Base-by-base conservation (phyloP, 164 flowering plant species). In the Chloranthus sessilifolius region DNA sequence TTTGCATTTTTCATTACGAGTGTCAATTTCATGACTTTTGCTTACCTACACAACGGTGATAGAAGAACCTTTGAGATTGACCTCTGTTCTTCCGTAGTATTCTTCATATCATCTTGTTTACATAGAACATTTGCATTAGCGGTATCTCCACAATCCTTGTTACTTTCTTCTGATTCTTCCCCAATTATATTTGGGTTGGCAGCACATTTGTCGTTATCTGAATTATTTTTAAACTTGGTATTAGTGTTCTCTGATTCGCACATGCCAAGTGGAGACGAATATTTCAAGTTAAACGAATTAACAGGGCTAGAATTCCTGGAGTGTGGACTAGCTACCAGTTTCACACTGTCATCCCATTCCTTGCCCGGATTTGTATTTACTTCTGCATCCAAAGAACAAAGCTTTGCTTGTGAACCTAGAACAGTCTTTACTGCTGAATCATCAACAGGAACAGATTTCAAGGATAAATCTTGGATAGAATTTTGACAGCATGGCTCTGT, bases 41-140 rank as follows among this genome's bases (percentile, higher is more conserved):
- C 66, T 64, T 22, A 76, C 85, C 76, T 72, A 25, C 45, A 50
- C 36, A 50, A 39, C 23, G 63, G 58, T 36, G 50, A 52, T 45
- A 46, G 26, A 5, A 36, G 61, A 59, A 39, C 56, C 35, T 56
- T 43, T 22, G 63, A 25, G 25, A 42, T 23, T 51, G 68, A 56
- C 38, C 43, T 52, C 23, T 47, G 55, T 36, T 38, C 45, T 49
- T 61, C 72, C 15, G 20, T 55, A 16, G 28, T 19, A 10, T 37
- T 47, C 10, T 46, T 17, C 9, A 28, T 27, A 15, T 51, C 59
- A 58, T 29, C 24, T 19, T n/a, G 25, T 19, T 52, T 61, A 54
- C 14, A 52, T 39, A 62, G 45, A 39, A 29, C 36, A 30, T 28
- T 56, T 47, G 44, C 45, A 47, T 39, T 27, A 21, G 57, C 37